These are phyloP conservation scores for Arachnopeziza araneosa DNA, from an alignment of 2,329 filamentous ascomycete genomes.

Conservation along the genomic window DNA sequence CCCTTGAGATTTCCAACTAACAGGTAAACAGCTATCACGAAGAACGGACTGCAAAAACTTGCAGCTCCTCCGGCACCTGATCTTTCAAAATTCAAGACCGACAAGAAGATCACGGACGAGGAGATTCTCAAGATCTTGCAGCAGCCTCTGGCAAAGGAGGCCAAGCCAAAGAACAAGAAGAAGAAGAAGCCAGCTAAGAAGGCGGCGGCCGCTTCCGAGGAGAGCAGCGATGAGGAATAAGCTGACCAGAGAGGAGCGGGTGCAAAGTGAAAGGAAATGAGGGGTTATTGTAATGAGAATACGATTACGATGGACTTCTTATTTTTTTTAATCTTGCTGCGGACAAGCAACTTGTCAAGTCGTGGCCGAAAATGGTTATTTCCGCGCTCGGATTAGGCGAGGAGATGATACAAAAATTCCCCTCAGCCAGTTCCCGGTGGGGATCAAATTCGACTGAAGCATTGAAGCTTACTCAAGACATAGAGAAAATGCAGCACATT, in stretches of 20 bases:
- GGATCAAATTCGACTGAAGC: background rate
- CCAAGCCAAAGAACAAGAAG: constrained; percentile 89
- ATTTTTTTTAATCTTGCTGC: constrained; percentile 10
- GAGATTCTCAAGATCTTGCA: constrained; percentile 93
- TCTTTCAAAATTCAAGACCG: constrained; percentile 77
- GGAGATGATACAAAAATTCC: constrained; percentile 6
- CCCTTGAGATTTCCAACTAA: background rate
- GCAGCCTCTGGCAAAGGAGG: constrained; percentile 78
- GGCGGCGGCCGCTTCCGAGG: constrained; percentile 30
- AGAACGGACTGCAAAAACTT: constrained; percentile 90
- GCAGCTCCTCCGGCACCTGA: constrained; percentile 72
- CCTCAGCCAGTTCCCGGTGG: background rate
- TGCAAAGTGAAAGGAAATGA: background rate
- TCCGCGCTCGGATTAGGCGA: constrained; percentile 8
- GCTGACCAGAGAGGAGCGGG: constrained; percentile 15
- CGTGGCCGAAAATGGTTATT: too few relatives aligned
- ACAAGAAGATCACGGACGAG: constrained; percentile 97
- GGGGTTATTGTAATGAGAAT: background rate
- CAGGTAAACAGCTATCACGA: constrained; percentile 70
- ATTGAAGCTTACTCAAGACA: constrained; percentile 20
- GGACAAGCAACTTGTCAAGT: too few relatives aligned
- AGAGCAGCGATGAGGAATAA: constrained; percentile 34
- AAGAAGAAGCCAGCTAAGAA: constrained; percentile 50
- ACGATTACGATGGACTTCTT: background rate
- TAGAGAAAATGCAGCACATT: constrained; percentile 20